These are phyloP conservation scores for Aspergillus pseudotamarii DNA, from an alignment of 2,329 filamentous ascomycete species.

Conservation along the genomic window DNA sequence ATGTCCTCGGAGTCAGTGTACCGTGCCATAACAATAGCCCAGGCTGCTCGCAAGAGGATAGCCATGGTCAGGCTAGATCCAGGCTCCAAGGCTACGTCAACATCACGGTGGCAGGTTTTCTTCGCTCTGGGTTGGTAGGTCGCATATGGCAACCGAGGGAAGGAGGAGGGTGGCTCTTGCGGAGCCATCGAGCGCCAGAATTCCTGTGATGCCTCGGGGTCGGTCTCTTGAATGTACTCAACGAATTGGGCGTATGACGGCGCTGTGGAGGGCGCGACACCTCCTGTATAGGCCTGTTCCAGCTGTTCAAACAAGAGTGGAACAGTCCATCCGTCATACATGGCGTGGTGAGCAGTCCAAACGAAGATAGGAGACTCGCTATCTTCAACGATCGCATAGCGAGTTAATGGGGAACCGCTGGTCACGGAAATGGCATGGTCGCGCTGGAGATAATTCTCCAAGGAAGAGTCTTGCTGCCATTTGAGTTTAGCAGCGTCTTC, in stretches of 20 bases:
- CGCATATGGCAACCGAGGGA: not conserved
- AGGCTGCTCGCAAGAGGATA: conserved; percentile 7
- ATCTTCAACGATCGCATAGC: conserved; percentile 6
- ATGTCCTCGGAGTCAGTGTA: conserved; percentile 14
- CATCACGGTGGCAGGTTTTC: not conserved
- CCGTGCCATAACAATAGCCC: conserved; percentile 10
- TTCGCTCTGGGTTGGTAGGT: not conserved
- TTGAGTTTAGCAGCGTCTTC: conserved; percentile 13
- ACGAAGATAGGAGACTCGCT: conserved; percentile 7
- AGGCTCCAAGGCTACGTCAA: not conserved
- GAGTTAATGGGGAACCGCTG: not conserved
- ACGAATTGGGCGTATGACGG: conserved; percentile 11
- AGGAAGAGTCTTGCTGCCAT: conserved; percentile 21
- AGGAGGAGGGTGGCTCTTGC: not conserved
- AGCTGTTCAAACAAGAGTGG: conserved; percentile 9
- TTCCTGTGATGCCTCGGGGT: not conserved
- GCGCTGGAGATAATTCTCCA: conserved; percentile 38
- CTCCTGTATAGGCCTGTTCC: conserved; percentile 4
- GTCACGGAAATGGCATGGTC: conserved; percentile 28
- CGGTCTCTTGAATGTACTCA: conserved; percentile 3
- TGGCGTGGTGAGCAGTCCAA: conserved; percentile 14
- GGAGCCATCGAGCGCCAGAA: conserved; percentile 9
- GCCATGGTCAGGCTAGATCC: not conserved
- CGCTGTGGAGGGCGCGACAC: not conserved
- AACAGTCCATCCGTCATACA: conserved; percentile 17